Base-by-base conservation (phyloP, 2,329 filamentous ascomycete species). In the Stromatinia cepivora region DNA sequence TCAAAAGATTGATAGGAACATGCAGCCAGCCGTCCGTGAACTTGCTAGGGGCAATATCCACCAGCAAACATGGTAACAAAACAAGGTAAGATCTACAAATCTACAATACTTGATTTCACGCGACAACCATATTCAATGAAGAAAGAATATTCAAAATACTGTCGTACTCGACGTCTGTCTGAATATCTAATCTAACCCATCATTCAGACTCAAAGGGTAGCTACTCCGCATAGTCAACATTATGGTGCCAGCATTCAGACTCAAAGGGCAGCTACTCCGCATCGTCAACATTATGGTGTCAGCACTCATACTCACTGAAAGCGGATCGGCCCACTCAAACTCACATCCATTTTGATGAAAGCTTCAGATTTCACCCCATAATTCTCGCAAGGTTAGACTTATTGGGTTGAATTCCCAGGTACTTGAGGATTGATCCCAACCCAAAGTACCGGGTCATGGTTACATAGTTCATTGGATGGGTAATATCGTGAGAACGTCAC, bases 311-410 rank as follows among this genome's bases (percentile, higher is more conserved):
- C 54, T 57, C 36, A 39, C 36, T 20, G 31, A 57, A 53, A 57
- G 22, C 34, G 28, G 11, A 63, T 25, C 59, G 46, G 17, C 22
- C 50, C 36, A 36, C 11, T 52, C 59, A 36, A 50, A 13, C 11
- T 50, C n/a, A 63, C 22, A 50, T 36, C 8, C 4, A n/a, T 36
- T 52, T 63, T 50, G 15, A 25, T 46, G 28, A 48, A 50, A 17
- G 56, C n/a, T 36, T 52, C 31, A 63, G 17, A 39, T 25, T n/a
- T 22, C 22, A 31, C 25, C 22, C 46, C 31, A 63, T 63, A 52
- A 36, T 52, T 63, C 61, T 63, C 61, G 46, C 61, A 52, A 63
- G 46, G 48, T 36, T 63, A 22, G 22, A 52, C 61, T 52, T 63
- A 63, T 63, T 63, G 8, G 17, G 61, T 39, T 39, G 34, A 25